A percentile compares a stretch with the other conserved stretches of the same genome.
Conservation (phyloP, 2,329 filamentous ascomycete genomes). For the Microdochium paspali region DNA sequence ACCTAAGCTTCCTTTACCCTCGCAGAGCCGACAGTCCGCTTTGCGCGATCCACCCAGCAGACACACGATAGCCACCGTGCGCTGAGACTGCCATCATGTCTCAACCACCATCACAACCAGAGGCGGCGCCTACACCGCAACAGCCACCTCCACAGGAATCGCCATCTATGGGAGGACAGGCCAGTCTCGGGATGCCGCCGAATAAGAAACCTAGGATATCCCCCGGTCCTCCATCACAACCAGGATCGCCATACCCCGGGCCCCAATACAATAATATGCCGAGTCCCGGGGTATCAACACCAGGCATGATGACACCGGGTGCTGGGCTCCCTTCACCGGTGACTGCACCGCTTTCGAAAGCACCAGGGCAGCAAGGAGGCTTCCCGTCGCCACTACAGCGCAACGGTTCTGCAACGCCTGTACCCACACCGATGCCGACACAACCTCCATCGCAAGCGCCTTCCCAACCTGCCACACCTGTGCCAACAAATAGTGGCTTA, state of each 20-base stretch:
- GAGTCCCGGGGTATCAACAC: conserved; percentile 25
- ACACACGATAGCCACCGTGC: conserved; percentile 1
- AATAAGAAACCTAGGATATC: conserved; percentile 66
- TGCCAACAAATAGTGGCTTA: conserved; percentile 2
- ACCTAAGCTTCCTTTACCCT: too few relatives aligned
- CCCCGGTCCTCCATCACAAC: conserved; percentile 58
- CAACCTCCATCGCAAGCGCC: conserved; percentile 19
- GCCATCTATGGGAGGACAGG: conserved; percentile 38
- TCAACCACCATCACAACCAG: conserved; percentile 56
- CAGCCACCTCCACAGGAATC: conserved; percentile 49
- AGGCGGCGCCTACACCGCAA: conserved; percentile 37
- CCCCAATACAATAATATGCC: conserved; percentile 28
- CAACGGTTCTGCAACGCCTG: conserved; percentile 6
- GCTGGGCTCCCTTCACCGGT: conserved; percentile 27
- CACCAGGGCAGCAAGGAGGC: neutral
- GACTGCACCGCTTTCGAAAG: neutral
- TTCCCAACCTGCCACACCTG: conserved; percentile 26
- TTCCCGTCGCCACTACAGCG: conserved; percentile 19
- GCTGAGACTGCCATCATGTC: conserved; percentile 35
- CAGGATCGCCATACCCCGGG: conserved; percentile 50
- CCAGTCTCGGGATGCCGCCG: conserved; percentile 49
- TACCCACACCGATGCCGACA: conserved; percentile 12
- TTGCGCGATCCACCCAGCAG: neutral
- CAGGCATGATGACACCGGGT: conserved; percentile 21
- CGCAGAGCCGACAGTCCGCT: neutral